Percentiles rank a stretch among this genome's conserved stretches.
These are phyloP conservation scores for Fraxinus quadrangulata DNA, from an alignment of 257 asterid species.

Conservation along the genomic window DNA sequence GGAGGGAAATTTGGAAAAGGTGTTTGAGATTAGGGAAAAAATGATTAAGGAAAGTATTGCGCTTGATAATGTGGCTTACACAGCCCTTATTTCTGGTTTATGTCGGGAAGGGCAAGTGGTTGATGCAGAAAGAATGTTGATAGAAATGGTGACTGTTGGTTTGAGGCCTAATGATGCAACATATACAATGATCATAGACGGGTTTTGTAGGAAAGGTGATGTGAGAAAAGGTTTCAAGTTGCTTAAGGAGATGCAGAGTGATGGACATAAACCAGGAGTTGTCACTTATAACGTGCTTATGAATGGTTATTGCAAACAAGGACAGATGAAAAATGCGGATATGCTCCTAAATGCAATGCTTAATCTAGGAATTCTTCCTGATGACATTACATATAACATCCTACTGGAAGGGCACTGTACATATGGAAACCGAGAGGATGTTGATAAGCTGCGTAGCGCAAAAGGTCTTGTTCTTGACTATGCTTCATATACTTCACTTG, in stretches of 20 bases:
- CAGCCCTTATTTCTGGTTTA: conserved; percentile 73
- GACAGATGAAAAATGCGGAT: conserved; percentile 84
- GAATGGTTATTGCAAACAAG: conserved; percentile 80
- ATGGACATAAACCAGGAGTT: conserved; percentile 56
- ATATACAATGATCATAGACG: conserved; percentile 75
- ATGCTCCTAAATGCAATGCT: conserved; percentile 82
- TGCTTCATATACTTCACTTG: conserved; percentile 66
- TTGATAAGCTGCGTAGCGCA: conserved; percentile 51
- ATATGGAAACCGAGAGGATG: conserved; percentile 48
- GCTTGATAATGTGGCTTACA: conserved; percentile 69
- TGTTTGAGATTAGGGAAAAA: conserved; percentile 42
- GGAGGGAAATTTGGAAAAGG: conserved; percentile 70
- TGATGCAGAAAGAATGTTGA: conserved; percentile 63
- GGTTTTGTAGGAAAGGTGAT: conserved; percentile 74
- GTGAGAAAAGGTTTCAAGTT: conserved; percentile 62
- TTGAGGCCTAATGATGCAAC: conserved; percentile 59
- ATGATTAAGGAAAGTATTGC: conserved; percentile 58
- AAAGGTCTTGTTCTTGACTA: conserved; percentile 83
- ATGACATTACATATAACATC: conserved; percentile 82
- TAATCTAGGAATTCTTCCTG: conserved; percentile 68
- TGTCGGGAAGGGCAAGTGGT: conserved; percentile 52
- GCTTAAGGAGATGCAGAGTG: conserved; percentile 73
- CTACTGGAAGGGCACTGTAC: conserved; percentile 77
- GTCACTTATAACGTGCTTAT: conserved; percentile 79
- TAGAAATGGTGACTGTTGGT: conserved; percentile 59